phyloP scores from a whole-genome alignment of 1,284 basidiomycete genomes.

The Moesziomyces sp. region DNA sequence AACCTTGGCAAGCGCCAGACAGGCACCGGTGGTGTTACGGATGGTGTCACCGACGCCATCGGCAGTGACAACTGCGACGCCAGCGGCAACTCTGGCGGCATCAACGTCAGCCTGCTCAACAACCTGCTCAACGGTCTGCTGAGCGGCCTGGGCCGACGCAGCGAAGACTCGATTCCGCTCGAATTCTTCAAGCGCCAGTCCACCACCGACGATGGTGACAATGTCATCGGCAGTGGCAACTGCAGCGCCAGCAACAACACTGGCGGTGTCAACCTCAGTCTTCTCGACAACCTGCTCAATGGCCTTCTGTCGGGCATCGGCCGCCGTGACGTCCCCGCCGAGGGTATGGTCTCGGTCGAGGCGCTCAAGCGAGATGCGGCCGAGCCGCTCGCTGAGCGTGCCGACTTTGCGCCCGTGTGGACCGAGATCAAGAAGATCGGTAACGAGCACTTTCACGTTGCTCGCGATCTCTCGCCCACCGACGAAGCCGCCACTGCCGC shows the following conservation, averaged over 20 bases:
- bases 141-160: conserved; percentile 26
- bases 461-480: conserved; percentile 12
- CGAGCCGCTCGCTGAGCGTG: conserved; percentile 21
- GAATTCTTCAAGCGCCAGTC: conserved; percentile 38
- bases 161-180: conserved; percentile 17
- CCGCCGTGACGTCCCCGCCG: conserved; percentile 23
- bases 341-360: conserved; percentile 17
- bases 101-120: conserved; percentile 53
- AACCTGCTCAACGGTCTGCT: conserved; percentile 54
- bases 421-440: conserved; percentile 49
- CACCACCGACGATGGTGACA: conserved; percentile 9
- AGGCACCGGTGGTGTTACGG: conserved; percentile 3
- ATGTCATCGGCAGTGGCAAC: conserved; percentile 29
- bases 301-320: conserved; percentile 40
- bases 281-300: conserved; percentile 53
- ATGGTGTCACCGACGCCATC: not conserved
- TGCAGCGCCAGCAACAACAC: conserved; percentile 41
- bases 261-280: conserved; percentile 47
- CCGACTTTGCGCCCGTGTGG: conserved; percentile 56
- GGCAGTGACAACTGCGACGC: conserved; percentile 42
- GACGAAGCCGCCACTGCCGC: conserved; percentile 6
- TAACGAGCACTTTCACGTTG: conserved; percentile 40
- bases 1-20: conserved; percentile 39
- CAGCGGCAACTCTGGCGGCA: conserved; percentile 39
- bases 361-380: conserved; percentile 23